Conservation (phyloP, 352 stramenopile genomes). For the Globisporangium lucens region DNA sequence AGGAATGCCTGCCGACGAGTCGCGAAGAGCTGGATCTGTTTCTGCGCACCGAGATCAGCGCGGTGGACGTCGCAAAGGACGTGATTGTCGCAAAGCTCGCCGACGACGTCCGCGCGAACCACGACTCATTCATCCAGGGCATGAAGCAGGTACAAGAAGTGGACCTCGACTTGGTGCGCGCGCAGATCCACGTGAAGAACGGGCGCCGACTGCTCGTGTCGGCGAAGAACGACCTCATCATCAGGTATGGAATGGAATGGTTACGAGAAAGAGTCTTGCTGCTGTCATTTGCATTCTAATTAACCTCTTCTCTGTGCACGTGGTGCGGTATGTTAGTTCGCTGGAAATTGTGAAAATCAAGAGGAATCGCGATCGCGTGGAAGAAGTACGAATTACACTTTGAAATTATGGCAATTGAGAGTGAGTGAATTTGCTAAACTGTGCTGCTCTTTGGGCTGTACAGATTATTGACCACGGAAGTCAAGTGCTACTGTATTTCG, state of each 20-base stretch:
- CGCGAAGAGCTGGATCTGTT: constrained; percentile 57
- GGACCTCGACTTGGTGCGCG: constrained; percentile 77
- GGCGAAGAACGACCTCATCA: constrained; percentile 69
- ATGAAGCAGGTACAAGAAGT: constrained; percentile 89
- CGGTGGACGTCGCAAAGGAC: constrained; percentile 79
- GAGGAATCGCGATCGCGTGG: constrained; percentile 72
- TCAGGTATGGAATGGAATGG: constrained; percentile 32
- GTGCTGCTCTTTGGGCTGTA: not conserved
- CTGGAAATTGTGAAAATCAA: constrained; percentile 84
- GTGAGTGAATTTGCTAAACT: not conserved
- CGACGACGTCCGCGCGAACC: constrained; percentile 79
- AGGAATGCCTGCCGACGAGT: constrained; percentile 64
- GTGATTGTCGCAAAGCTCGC: constrained; percentile 70
- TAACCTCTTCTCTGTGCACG: constrained; percentile 1
- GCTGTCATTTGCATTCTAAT: not conserved
- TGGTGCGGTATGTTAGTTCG: constrained; percentile 28
- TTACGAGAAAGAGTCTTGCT: not conserved
- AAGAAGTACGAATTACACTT: constrained; percentile 40
- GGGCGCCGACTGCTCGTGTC: constrained; percentile 64
- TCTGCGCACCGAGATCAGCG: constrained; percentile 78
- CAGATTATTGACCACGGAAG: constrained; percentile 60
- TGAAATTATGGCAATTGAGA: not conserved
- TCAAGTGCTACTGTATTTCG: constrained; percentile 56
- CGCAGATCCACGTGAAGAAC: constrained; percentile 88
- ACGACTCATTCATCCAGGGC: constrained; percentile 76